Evolutionary conservation across 768 basidiomycete species (phyloP), one percentile per base, ranked within the genome.

Genomic region (Podaxis sp.): DNA sequence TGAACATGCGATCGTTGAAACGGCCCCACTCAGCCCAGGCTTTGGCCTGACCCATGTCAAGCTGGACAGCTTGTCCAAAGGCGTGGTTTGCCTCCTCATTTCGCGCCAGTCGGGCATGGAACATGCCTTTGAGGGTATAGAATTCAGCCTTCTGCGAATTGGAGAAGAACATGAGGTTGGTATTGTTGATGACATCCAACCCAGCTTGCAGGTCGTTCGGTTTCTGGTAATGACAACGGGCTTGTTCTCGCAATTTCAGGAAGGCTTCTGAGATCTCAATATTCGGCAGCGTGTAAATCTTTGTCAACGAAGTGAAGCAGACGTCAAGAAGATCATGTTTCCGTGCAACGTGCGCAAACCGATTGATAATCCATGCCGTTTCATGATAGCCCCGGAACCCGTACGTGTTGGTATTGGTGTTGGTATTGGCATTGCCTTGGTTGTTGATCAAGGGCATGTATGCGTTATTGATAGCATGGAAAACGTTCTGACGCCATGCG

Each of bases 221-320:
- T 69, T 92, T 94, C 73, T 97, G 96, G 75, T 96, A 98, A 77
- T 97, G 95, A 69, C 96, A 98, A 38, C 96, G 90, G 5, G 97
- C 97, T 75, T 99, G 97, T 74, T 99, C 97, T 53, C 97, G 88
- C 33, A 99, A 85, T 75, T 99, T 99, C 62, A 99, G 80, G 81
- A 99, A 99, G 0, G 97, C 97, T 73, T 99, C 97, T 2, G 97
- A 96, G 64, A 99, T 99, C 77, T 99, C 97, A 75, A 99, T 99
- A 72, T 99, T 99, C 22, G 97, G 97, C 19, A 99, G 80, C 0
- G 94, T 96, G 75, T 99, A 99, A 66, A 99, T 99, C 77, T 95
- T 98, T 74, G 91, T 95, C 69, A 99, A 81, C 1, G 92, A 91
- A 4, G 84, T 92, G 76, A 93, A 94, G 79, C 97, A 98, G 43